A percentile compares a stretch with the other conserved stretches of the same genome.
Evolutionary conservation across 805 yeast genomes (phyloP).

Genomic region (Pichia phayaonensis): DNA sequence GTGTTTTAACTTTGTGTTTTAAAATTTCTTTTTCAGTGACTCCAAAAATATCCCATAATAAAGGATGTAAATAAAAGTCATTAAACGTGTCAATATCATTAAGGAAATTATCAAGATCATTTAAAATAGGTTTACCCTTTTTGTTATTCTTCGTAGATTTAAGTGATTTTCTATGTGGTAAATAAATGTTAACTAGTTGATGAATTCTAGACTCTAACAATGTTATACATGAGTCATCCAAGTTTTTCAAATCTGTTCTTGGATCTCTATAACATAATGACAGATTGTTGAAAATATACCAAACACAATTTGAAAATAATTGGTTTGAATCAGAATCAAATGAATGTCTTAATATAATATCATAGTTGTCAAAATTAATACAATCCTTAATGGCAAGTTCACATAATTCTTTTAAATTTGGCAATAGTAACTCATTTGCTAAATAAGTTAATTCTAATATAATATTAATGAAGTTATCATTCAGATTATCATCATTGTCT

Average conservation of each 20-base stretch:
- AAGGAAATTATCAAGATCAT: conserved; percentile 28
- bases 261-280: conserved; percentile 50
- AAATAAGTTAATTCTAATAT: conserved; percentile 52
- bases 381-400: conserved; percentile 54
- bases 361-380: conserved; percentile 52
- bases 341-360: conserved; percentile 48
- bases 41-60: conserved; percentile 23
- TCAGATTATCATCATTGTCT: neutral
- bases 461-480: conserved; percentile 39
- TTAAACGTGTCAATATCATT: conserved; percentile 32
- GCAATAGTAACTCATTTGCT: conserved; percentile 56
- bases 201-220: conserved; percentile 9
- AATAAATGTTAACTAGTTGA: conserved; percentile 25
- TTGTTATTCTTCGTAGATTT: neutral
- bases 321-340: conserved; percentile 43
- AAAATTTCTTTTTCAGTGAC: conserved; percentile 10
- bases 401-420: conserved; percentile 50
- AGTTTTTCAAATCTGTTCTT: conserved; percentile 18
- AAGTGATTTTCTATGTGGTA: conserved; percentile 3
- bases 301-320: conserved; percentile 52
- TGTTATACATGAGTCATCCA: conserved; percentile 4
- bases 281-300: conserved; percentile 61
- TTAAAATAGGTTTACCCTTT: neutral
- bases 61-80: conserved; percentile 32
- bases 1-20: neutral